phyloP scores from a whole-genome alignment of 1,284 basidiomycete genomes.

The Athelia sp. region DNA sequence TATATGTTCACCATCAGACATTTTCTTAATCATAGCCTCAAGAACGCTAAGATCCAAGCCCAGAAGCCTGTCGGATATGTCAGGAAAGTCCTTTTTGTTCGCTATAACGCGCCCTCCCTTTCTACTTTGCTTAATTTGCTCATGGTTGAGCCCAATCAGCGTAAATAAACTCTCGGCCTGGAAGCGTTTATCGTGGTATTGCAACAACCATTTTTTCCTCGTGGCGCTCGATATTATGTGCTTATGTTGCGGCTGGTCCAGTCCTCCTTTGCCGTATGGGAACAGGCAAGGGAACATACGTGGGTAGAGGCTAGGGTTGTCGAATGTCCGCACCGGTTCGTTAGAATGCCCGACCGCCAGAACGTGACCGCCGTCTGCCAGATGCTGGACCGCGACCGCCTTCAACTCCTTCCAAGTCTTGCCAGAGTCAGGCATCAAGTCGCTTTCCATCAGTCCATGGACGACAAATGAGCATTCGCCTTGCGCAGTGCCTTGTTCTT shows the following conservation, averaged over 20 bases:
- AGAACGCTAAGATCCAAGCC: conserved; percentile 20
- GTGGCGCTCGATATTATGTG: conserved; percentile 10
- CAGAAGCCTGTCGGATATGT: conserved; percentile 20
- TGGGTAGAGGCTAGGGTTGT: conserved; percentile 26
- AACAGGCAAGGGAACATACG: conserved; percentile 32
- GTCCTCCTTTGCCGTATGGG: conserved; percentile 29
- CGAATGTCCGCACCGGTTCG: conserved; percentile 19
- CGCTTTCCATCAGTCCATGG: conserved; percentile 13
- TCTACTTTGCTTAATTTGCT: conserved; percentile 27
- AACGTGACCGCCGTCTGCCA: conserved; percentile 12
- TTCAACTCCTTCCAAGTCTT: background rate
- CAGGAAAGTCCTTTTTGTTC: conserved; percentile 17
- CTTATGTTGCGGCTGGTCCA: conserved; percentile 13
- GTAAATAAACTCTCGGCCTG: conserved; percentile 29
- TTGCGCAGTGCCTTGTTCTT: conserved; percentile 10
- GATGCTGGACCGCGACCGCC: conserved; percentile 12
- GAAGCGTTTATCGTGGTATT: conserved; percentile 36
- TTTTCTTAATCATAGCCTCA: conserved; percentile 12
- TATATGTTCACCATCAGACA: conserved; percentile 19
- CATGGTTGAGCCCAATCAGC: conserved; percentile 34
- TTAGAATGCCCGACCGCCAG: conserved; percentile 17
- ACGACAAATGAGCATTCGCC: conserved; percentile 15
- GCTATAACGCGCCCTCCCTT: conserved; percentile 22
- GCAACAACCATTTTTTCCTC: conserved; percentile 19
- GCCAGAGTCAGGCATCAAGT: too few species aligned